A percentile compares a stretch with the other conserved stretches of the same genome.
Evolutionary conservation across 371 early-diverging fungal species (phyloP).

Genomic region (Massospora cicadina): DNA sequence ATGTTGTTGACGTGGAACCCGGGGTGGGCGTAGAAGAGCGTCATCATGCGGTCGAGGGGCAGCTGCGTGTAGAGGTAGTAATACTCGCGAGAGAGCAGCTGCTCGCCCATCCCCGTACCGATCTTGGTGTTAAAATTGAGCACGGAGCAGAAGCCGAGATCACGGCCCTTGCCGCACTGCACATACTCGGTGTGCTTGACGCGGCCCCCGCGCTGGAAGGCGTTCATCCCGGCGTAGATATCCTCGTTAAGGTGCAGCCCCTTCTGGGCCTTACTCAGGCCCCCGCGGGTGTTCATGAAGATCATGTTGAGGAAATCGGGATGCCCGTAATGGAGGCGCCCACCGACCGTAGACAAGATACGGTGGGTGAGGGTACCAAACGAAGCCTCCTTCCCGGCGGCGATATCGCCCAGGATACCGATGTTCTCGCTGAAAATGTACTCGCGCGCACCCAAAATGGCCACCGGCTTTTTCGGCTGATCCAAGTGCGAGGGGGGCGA

Average conservation of each 20-base stretch:
- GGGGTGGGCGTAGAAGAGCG: conserved; percentile 76
- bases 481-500: conserved; percentile 12
- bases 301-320: conserved; percentile 80
- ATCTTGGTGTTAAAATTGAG: conserved; percentile 80
- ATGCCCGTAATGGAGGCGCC: conserved; percentile 75
- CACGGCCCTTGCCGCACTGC: conserved; percentile 85
- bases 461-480: conserved; percentile 33
- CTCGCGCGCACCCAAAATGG: conserved; percentile 81
- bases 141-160: conserved; percentile 77
- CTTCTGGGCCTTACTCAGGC: conserved; percentile 78
- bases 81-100: conserved; percentile 77
- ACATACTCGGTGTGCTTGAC: conserved; percentile 84
- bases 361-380: conserved; percentile 79
- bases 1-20: conserved; percentile 87
- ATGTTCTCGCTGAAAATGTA: conserved; percentile 78
- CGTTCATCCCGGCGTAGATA: conserved; percentile 84
- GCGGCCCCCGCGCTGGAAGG: conserved; percentile 62
- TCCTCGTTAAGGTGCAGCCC: conserved; percentile 85
- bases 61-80: conserved; percentile 74
- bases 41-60: conserved; percentile 68
- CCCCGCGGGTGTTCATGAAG: conserved; percentile 77
- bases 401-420: conserved; percentile 75
- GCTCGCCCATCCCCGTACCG: conserved; percentile 85
- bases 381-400: conserved; percentile 77
- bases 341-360: conserved; percentile 69